Percentiles rank a stretch among this genome's conserved stretches.
These are phyloP conservation scores for Hemerocallis citrina DNA, from an alignment of 106 monocot genomes.

Conservation along the genomic window DNA sequence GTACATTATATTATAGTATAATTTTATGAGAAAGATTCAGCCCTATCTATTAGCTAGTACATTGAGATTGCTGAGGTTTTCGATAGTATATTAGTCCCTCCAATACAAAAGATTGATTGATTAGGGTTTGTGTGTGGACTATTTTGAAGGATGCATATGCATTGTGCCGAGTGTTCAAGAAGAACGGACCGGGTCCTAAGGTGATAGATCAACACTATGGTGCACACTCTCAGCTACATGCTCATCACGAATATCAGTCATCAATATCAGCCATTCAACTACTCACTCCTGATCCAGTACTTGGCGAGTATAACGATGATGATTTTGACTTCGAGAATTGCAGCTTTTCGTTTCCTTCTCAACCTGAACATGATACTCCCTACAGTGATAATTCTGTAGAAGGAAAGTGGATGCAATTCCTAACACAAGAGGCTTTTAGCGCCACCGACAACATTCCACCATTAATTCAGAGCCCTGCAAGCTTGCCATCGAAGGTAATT, in stretches of 20 bases:
- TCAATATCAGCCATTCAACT: background rate
- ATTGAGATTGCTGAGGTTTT: too few relatives aligned
- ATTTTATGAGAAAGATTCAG: too few relatives aligned
- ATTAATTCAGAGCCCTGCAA: constrained; percentile 18
- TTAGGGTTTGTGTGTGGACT: too few relatives aligned
- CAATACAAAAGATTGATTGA: too few relatives aligned
- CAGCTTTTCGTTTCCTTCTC: background rate
- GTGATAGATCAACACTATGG: constrained; percentile 68
- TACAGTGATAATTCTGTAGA: constrained; percentile 1
- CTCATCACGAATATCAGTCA: too few relatives aligned
- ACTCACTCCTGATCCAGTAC: constrained; percentile 33
- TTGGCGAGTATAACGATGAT: constrained; percentile 37
- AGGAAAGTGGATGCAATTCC: constrained; percentile 67
- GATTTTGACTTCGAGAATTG: constrained; percentile 13
- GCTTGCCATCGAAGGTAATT: constrained; percentile 5
- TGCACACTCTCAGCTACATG: background rate
- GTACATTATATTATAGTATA: too few relatives aligned
- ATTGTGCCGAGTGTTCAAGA: constrained; percentile 80
- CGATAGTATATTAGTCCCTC: too few relatives aligned
- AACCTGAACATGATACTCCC: constrained; percentile 6
- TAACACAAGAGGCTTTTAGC: constrained; percentile 30
- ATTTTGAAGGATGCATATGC: constrained; percentile 92
- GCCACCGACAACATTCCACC: background rate
- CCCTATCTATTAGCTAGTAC: too few relatives aligned
- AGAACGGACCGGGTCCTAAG: constrained; percentile 61